These are phyloP conservation scores for Russula virescens DNA, from an alignment of 768 basidiomycete genomes.

Conservation along the genomic window DNA sequence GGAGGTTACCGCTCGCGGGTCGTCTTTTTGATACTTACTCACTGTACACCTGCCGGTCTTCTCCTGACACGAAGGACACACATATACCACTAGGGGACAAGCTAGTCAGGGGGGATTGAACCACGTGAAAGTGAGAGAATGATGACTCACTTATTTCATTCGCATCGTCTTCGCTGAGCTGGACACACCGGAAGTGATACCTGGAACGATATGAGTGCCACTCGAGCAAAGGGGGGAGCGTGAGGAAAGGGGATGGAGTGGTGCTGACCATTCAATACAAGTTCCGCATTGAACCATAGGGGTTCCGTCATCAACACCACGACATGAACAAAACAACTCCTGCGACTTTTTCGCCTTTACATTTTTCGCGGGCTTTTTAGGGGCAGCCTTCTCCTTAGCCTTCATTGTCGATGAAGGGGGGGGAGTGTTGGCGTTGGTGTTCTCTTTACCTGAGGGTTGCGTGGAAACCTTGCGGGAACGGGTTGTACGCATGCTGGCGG, in stretches of 20 bases:
- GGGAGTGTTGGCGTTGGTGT: background rate
- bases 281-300: slow-evolving; percentile 71
- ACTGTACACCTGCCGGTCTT: slow-evolving; percentile 58
- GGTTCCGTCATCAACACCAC: slow-evolving; percentile 61
- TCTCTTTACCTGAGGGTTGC: slow-evolving; percentile 11
- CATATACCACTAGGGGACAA: slow-evolving; percentile 46
- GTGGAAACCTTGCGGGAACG: slow-evolving; percentile 13
- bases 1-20: background rate
- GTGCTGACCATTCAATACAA: slow-evolving; percentile 61
- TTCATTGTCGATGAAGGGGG: slow-evolving; percentile 4
- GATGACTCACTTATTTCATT: slow-evolving; percentile 64
- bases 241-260: background rate
- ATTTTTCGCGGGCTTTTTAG: slow-evolving; percentile 20
- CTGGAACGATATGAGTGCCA: slow-evolving; percentile 33
- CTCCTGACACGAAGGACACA: slow-evolving; percentile 48
- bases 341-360: slow-evolving; percentile 16
- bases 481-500: slow-evolving; percentile 21
- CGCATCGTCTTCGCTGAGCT: slow-evolving; percentile 53
- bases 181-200: slow-evolving; percentile 75
- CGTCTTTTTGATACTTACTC: slow-evolving; percentile 57
- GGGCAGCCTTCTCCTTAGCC: slow-evolving; percentile 13
- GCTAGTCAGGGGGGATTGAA: slow-evolving; percentile 3
- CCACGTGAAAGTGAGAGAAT: background rate
- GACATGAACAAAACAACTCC: slow-evolving; percentile 51
- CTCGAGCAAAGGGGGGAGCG: background rate